Evolutionary conservation across 2,329 filamentous ascomycete species (phyloP).

Genomic region (Aureobasidium zeae): DNA sequence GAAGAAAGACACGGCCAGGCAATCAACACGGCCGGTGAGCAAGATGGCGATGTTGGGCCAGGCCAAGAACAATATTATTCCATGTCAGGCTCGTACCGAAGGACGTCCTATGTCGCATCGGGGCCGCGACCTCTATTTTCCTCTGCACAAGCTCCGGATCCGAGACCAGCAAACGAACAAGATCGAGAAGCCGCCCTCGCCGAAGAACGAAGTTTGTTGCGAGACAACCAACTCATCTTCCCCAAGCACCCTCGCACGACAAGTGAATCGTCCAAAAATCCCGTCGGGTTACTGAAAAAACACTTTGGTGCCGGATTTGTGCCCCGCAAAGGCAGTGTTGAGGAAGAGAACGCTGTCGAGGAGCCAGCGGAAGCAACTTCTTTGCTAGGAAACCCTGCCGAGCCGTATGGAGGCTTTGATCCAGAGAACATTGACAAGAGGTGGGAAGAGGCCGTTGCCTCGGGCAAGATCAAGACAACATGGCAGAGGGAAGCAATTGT

Average conservation of each 20-base stretch:
- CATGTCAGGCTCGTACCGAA: constrained; percentile 59
- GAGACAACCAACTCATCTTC: constrained; percentile 51
- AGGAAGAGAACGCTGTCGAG: constrained; percentile 13
- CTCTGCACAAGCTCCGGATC: constrained; percentile 46
- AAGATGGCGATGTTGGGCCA: constrained; percentile 14
- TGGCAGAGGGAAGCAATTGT: constrained; percentile 86
- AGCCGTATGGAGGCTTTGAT: constrained; percentile 38
- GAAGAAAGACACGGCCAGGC: constrained; percentile 16
- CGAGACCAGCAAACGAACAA: constrained; percentile 40
- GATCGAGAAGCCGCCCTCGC: constrained; percentile 46
- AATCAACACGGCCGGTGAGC: neutral
- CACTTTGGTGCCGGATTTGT: constrained; percentile 10
- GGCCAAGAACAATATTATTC: constrained; percentile 30
- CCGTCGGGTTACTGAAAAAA: constrained; percentile 6
- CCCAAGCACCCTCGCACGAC: constrained; percentile 39
- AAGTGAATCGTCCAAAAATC: constrained; percentile 14
- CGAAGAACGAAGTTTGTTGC: constrained; percentile 49
- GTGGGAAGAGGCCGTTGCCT: constrained; percentile 75
- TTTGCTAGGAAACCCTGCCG: constrained; percentile 21
- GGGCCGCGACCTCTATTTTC: constrained; percentile 62
- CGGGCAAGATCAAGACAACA: constrained; percentile 74
- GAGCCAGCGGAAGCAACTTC: constrained; percentile 19
- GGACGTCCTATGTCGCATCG: constrained; percentile 67
- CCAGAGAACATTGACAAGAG: constrained; percentile 54
- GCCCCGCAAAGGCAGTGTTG: constrained; percentile 13